Percentiles rank a stretch among this genome's conserved stretches.
phyloP scores from a whole-genome alignment of 169 alveolate genomes.

The Cryptosporidium ubiquitum region DNA sequence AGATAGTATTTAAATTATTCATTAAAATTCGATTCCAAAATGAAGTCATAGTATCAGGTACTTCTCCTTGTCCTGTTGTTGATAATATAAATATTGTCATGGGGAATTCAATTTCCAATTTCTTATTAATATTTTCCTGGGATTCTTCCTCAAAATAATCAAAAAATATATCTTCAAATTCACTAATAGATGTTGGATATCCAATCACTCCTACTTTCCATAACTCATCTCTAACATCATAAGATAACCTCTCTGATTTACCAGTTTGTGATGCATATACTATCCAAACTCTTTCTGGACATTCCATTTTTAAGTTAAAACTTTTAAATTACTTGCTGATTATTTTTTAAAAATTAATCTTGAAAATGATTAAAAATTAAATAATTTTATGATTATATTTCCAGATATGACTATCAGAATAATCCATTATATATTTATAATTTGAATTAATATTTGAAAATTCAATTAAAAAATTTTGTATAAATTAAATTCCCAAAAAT shows the following conservation, averaged over 20 bases:
- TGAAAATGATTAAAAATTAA: too few species aligned
- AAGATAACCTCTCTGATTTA: constrained; percentile 45
- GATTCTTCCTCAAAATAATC: constrained; percentile 13
- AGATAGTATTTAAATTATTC: constrained; percentile 8
- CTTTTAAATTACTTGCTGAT: too few species aligned
- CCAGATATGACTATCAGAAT: too few species aligned
- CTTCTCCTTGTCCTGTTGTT: constrained; percentile 73
- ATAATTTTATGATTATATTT: too few species aligned
- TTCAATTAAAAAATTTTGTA: too few species aligned
- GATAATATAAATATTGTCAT: constrained; percentile 45
- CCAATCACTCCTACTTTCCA: constrained; percentile 64
- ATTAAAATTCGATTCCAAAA: constrained; percentile 62
- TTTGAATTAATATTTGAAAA: background rate
- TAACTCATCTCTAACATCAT: constrained; percentile 48
- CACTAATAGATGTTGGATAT: constrained; percentile 60
- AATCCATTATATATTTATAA: too few species aligned
- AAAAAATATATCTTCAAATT: constrained; percentile 43
- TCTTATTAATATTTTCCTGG: background rate
- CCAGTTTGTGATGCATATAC: constrained; percentile 73
- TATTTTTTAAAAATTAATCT: too few species aligned
- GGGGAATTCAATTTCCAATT: constrained; percentile 33
- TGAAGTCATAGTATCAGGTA: constrained; percentile 61
- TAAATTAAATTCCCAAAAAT: too few species aligned
- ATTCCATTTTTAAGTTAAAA: background rate
- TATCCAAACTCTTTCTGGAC: constrained; percentile 69